Conservation (phyloP, 2,329 filamentous ascomycete species). For the Colletotrichum endophyticum region DNA sequence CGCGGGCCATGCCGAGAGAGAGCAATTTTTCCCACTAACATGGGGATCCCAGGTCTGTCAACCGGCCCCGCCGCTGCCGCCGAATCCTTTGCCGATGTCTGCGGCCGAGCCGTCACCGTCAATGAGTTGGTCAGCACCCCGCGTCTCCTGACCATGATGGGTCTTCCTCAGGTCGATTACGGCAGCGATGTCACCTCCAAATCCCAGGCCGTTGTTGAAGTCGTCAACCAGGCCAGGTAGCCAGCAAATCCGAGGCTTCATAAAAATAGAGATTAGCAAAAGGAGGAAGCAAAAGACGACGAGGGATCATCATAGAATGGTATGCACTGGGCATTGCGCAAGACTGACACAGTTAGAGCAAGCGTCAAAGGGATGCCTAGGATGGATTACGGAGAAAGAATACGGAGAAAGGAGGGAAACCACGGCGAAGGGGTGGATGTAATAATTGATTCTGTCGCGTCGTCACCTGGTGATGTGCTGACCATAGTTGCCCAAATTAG, state of each 20-base stretch:
- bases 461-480: background rate
- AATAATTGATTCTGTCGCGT: background rate
- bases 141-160: constrained; percentile 35
- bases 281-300: background rate
- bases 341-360: background rate
- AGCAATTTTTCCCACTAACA: background rate
- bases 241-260: background rate
- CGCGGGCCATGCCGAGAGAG: background rate
- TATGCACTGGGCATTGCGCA: background rate
- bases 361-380: background rate
- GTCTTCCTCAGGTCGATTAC: constrained; percentile 32
- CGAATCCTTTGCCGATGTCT: constrained; percentile 33
- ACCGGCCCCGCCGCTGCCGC: constrained; percentile 24
- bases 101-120: constrained; percentile 32
- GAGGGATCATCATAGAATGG: background rate
- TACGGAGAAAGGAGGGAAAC: no score
- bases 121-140: constrained; percentile 35
- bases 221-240: constrained; percentile 16
- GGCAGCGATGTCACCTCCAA: constrained; percentile 29
- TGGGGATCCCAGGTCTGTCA: constrained; percentile 1
- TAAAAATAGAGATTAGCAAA: background rate
- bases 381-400: background rate
- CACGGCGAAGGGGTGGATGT: background rate
- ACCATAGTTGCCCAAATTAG: background rate
- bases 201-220: constrained; percentile 27